Base-by-base conservation (phyloP, 2,329 filamentous ascomycete species). In the Trichoderma guizhouense region DNA sequence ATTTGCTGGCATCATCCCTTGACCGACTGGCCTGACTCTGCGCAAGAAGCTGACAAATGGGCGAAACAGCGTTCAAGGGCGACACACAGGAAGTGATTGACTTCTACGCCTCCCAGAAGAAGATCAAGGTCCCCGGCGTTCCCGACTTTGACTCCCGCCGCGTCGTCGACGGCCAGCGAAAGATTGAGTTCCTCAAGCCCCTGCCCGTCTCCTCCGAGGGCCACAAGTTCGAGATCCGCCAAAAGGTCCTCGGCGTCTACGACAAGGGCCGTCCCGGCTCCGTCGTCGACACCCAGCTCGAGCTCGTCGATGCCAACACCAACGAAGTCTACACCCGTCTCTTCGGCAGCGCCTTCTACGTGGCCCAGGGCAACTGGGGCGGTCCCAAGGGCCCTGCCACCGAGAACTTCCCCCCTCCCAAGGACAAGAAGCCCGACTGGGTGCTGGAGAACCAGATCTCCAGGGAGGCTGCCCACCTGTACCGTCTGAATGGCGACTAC, bases 401-500 rank as follows among this genome's bases (percentile, higher is more conserved):
- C 0, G 85, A 91, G 76, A 94, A 89, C 83, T 97, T 89, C 84
- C 91, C 93, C 7, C 92, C 93, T 7, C 94, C 94, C 8, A 84
- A 91, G 79, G 91, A 86, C 74, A 91, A 89, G 82, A 89, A 90
- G 82, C 92, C 94, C 18, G 93, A 97, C 82, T 88, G 85, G 57
- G 87, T 90, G 7, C 88, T 92, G 75, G 87, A 89, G 77, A 88
- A 92, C 77, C 91, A 94, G 82, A 94, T 92, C 5, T 92, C 85
- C 30, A 79, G 84, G 68, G 90, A 95, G 83, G 93, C 93, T 5
- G 89, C 93, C 9, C 88, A 92, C 74, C 84, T 96, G 70, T 96
- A 96, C 82, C 88, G 93, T 74, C 87, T 97, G 65, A 97, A 97
- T 77, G 94, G 94, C 75, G 95, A 97, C 84, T 97, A 97, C 83